Base-by-base conservation (phyloP, 2,329 filamentous ascomycete species). In the Metarhizium album region DNA sequence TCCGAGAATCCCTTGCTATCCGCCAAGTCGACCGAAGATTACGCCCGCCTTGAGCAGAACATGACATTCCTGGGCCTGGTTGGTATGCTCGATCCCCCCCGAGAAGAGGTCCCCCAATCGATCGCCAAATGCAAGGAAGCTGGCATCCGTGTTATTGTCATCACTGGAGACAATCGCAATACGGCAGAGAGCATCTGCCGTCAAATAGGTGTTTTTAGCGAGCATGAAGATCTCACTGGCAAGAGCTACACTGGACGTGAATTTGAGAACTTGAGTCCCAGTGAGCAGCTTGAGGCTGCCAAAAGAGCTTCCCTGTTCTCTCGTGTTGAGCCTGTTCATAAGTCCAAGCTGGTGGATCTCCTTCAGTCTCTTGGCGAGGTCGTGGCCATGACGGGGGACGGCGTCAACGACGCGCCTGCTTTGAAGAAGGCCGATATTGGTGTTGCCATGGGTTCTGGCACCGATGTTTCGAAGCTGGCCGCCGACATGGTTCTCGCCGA, bases 401-500 rank as follows among this genome's bases (percentile, higher is more conserved):
- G 93, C 69, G 93, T 98, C 68, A 98, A 98, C 64, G 93, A 98
- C 68, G 93, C 93, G 4, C 93, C 93, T 45, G 93, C 93, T 16
- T 76, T 98, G 62, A 98, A 98, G 79, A 97, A 96, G 74, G 88
- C 93, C 37, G 93, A 98, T 65, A 98, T 98, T 71, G 93, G 93
- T 71, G 90, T 98, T 55, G 94, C 93, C 52, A 98, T 98, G 93
- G 94, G 93, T 48, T 93, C 89, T 51, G 93, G 93, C 64, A 98
- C 93, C 24, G 93, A 98, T 66, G 93, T 98, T 29, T 88, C 93
- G 53, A 96, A 95, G 73, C 75, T 98, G 58, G 93, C 93, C 29
- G 89, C 94, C 52, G 93, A 98, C 67, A 98, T 98, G 93, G 91
- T 98, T 48, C 84, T 98, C 48, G 88, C 90, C 24, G 94, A 98